phyloP scores from a whole-genome alignment of 164 flowering plant genomes.

The Sedum album region DNA sequence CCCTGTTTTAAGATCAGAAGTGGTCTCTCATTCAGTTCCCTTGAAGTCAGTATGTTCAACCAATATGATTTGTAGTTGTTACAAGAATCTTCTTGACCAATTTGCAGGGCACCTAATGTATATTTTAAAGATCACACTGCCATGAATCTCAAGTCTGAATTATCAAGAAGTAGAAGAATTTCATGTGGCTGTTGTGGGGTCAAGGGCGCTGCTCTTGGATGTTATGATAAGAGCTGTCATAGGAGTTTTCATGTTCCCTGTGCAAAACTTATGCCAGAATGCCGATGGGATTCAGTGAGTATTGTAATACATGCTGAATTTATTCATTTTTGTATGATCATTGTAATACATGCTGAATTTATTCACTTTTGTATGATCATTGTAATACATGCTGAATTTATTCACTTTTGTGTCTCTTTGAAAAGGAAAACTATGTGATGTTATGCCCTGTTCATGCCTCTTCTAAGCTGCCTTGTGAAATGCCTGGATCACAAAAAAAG shows the following conservation, averaged over 20 bases:
- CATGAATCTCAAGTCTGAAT: slow-evolving; percentile 74
- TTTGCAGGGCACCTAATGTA: slow-evolving; percentile 94
- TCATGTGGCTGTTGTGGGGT: slow-evolving; percentile 72
- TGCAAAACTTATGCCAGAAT: slow-evolving; percentile 56
- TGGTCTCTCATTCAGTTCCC: not conserved
- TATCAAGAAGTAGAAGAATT: slow-evolving; percentile 69
- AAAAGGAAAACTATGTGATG: slow-evolving; percentile 89
- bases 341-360: too few species aligned
- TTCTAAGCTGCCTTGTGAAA: slow-evolving; percentile 58
- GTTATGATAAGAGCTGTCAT: slow-evolving; percentile 77
- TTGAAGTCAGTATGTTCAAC: not conserved
- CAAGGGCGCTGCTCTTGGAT: slow-evolving; percentile 97
- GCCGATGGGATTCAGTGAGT: slow-evolving; percentile 92
- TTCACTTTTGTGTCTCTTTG: not conserved
- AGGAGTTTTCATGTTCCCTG: slow-evolving; percentile 92
- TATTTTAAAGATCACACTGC: slow-evolving; percentile 64
- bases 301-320: too few species aligned
- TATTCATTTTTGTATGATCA: too few species aligned
- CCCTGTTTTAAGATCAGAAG: too few species aligned
- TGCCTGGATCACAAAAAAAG: slow-evolving; percentile 19
- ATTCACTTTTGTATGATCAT: too few species aligned
- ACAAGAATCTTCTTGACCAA: not conserved
- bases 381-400: not conserved
- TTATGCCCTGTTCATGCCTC: slow-evolving; percentile 79
- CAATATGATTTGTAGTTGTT: not conserved